phyloP scores from a whole-genome alignment of 805 yeast species.

The Wickerhamomyces rabaulensis region DNA sequence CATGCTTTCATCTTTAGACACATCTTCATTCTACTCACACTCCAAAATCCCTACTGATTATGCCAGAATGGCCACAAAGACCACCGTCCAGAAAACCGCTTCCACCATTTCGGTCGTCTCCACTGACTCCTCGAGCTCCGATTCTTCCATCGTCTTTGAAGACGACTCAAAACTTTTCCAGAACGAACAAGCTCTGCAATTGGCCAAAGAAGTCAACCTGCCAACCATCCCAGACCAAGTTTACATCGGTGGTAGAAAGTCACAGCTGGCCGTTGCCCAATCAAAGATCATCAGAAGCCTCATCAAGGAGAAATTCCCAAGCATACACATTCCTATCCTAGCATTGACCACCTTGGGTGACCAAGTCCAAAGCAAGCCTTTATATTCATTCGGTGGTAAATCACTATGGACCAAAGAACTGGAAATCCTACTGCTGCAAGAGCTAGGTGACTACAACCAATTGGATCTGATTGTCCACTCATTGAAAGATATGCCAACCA shows the following conservation, averaged over 20 bases:
- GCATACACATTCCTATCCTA: constrained; percentile 64
- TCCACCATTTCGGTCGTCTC: constrained; percentile 1
- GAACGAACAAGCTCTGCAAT: constrained; percentile 3
- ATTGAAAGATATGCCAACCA: constrained; percentile 88
- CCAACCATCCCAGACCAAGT: constrained; percentile 24
- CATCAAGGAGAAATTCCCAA: constrained; percentile 58
- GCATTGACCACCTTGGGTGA: constrained; percentile 89
- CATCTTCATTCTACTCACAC: constrained; percentile 2
- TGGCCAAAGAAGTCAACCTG: constrained; percentile 10
- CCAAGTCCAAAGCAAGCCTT: constrained; percentile 75
- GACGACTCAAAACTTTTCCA: constrained; percentile 11
- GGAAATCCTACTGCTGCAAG: constrained; percentile 66
- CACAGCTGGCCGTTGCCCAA: constrained; percentile 83
- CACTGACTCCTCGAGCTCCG: constrained; percentile 8
- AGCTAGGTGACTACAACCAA: constrained; percentile 56
- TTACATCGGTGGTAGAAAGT: constrained; percentile 82
- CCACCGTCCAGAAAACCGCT: neutral
- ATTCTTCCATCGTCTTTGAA: constrained; percentile 19
- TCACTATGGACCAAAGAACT: constrained; percentile 95
- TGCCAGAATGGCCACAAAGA: constrained; percentile 7
- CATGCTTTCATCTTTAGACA: constrained; percentile 11
- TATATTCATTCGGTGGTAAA: constrained; percentile 94
- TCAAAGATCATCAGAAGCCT: constrained; percentile 62
- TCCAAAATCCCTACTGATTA: constrained; percentile 5
- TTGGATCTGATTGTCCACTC: constrained; percentile 92